Conservation (phyloP, 1,284 basidiomycete genomes). For the Puccinia coronata region DNA sequence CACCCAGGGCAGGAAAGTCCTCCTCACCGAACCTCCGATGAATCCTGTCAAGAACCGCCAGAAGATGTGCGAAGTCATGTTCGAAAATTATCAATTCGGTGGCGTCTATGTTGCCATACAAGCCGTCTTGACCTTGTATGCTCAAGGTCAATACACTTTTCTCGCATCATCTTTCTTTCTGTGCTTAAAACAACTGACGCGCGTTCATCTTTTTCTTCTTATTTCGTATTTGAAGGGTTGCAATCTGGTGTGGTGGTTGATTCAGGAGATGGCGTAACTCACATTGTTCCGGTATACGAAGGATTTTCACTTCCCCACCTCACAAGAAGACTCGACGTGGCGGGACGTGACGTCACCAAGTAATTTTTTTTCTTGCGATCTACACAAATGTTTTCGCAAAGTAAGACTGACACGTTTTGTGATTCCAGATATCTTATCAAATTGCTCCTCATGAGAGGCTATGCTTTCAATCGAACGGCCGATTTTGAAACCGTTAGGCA, state of each 20-base stretch:
- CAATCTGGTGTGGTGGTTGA: conserved; percentile 98
- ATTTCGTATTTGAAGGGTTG: conserved; percentile 67
- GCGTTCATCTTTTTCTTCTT: background rate
- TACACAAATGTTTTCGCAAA: background rate
- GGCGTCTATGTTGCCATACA: conserved; percentile 98
- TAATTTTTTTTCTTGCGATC: background rate
- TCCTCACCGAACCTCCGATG: conserved; percentile 99
- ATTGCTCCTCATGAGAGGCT: conserved; percentile 93
- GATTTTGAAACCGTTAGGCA: conserved; percentile 98
- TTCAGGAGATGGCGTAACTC: conserved; percentile 98
- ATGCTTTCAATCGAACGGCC: conserved; percentile 98
- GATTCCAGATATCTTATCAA: conserved; percentile 80
- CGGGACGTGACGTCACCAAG: conserved; percentile 94
- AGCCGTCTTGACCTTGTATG: conserved; percentile 95
- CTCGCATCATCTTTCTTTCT: background rate
- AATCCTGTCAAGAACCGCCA: conserved; percentile 92
- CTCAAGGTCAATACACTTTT: conserved; percentile 71
- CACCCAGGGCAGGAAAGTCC: conserved; percentile 80
- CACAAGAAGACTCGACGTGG: conserved; percentile 90
- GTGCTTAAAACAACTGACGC: background rate
- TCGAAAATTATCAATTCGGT: conserved; percentile 95
- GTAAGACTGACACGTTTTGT: background rate
- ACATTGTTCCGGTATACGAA: conserved; percentile 97
- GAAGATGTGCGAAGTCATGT: conserved; percentile 97
- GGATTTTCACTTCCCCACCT: conserved; percentile 94